Evolutionary conservation across 1,139 yeast species (phyloP), one percentile per base, ranked within the genome.

Genomic region (Kurtzmaniella natalensis): DNA sequence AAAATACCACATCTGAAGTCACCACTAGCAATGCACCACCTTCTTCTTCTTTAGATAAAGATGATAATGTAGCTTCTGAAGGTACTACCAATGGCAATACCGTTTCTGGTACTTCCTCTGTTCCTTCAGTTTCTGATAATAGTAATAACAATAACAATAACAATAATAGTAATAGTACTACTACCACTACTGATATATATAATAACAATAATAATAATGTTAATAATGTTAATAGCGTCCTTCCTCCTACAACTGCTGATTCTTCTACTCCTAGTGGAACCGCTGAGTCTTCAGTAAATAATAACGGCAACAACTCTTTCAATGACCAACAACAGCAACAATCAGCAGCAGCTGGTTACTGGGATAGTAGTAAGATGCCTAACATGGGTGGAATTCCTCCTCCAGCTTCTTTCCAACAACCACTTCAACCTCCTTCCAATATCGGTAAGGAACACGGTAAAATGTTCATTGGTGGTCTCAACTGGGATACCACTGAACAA

Each of bases 401-500:
- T 11, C 15, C 26, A 19, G n/a, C 7, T 23, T 17, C 29, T n/a
- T 37, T 15, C 30, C 43, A 56, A 35, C 36, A 38, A 17, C 40
- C 37, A 24, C 41, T 42, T 39, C n/a, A 10, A 13, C 53, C 50
- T 14, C 67, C 67, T 11, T 65, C 73, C 9, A 60, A 54, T 36
- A 47, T 67, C 43, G 73, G 73, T 9, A 59, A 53, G 37, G 73
- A 64, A 32, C 74, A 76, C 42, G 95, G 96, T 37, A 92, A 92
- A 55, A 88, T 94, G 96, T 92, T 92, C 55, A 80, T 92, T 57
- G 99, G 99, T 45, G 99, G 99, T 34, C 77, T 92, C 47, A 94
- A 92, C 52, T 92, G 98, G 98, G 98, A 92, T 53, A 92, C 99
- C 19, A 82, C 94, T 7, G 98, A 92, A 52, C 95, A 81, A 39